Percentiles rank a stretch among this genome's conserved stretches.
Conservation (phyloP, 2,329 filamentous ascomycete genomes). For the Pleoardoris graminearum region DNA sequence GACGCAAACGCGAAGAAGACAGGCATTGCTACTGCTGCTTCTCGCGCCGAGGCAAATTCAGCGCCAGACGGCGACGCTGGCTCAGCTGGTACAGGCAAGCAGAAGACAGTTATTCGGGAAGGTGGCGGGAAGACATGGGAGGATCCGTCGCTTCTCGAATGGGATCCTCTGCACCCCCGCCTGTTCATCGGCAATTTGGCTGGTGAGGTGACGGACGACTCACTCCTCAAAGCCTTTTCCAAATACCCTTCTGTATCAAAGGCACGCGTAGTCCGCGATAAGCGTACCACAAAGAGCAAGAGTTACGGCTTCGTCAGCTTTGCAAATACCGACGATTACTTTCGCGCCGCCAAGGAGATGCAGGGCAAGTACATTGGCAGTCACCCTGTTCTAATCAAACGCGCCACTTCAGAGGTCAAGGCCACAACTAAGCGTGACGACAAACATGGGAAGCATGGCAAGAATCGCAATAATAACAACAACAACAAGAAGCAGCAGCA, state of each 20-base stretch:
- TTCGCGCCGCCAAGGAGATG: conserved; percentile 96
- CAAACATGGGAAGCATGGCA: conserved; percentile 36
- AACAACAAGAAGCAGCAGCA: conserved; percentile 33
- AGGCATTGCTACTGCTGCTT: conserved; percentile 47
- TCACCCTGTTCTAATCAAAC: conserved; percentile 84
- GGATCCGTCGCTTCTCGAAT: conserved; percentile 85
- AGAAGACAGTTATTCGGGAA: conserved; percentile 84
- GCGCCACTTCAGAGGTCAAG: conserved; percentile 90
- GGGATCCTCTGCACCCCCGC: conserved; percentile 92
- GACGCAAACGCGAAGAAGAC: conserved; percentile 50
- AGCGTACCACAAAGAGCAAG: conserved; percentile 93
- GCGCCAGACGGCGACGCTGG: conserved; percentile 53
- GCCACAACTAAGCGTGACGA: conserved; percentile 62
- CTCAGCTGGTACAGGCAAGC: conserved; percentile 60
- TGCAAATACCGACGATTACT: conserved; percentile 92
- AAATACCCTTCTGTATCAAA: conserved; percentile 88
- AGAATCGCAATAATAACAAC: conserved; percentile 56
- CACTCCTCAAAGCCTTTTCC: conserved; percentile 88
- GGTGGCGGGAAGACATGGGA: conserved; percentile 94
- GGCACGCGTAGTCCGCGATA: conserved; percentile 90
- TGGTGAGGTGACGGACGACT: conserved; percentile 96
- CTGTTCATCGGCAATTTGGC: conserved; percentile 96
- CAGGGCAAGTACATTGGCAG: conserved; percentile 99
- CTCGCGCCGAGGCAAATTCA: conserved; percentile 37
- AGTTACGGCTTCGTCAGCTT: conserved; percentile 98